Conservation (phyloP, 768 basidiomycete genomes). For the Mycena indigotica region DNA sequence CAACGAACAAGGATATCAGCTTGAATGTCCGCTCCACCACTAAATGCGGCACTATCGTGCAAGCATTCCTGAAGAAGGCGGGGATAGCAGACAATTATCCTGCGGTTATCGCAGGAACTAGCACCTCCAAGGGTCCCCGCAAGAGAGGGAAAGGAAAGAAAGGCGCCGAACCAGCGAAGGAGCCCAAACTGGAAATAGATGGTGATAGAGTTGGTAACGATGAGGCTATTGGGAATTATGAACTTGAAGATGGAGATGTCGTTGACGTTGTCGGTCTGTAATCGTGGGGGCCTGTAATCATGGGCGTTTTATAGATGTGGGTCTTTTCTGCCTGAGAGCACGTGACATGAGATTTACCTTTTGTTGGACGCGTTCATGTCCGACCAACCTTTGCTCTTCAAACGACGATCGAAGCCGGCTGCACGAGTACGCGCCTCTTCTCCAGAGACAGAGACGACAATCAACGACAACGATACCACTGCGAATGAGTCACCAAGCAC, state of each 20-base stretch:
- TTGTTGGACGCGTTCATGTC: conserved; percentile 32
- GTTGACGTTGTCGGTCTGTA: conserved; percentile 71
- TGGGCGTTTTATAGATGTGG: conserved; percentile 35
- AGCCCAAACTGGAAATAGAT: conserved; percentile 62
- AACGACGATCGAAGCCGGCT: conserved; percentile 48
- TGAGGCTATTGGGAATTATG: conserved; percentile 63
- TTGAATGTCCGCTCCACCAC: conserved; percentile 75
- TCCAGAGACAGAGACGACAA: too few relatives aligned
- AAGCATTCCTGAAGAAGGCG: conserved; percentile 71
- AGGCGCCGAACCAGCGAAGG: conserved; percentile 30
- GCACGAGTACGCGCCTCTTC: conserved; percentile 44
- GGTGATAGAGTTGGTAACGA: conserved; percentile 69
- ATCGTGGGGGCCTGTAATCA: neutral
- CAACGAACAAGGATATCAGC: conserved; percentile 53
- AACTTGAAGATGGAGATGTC: conserved; percentile 79
- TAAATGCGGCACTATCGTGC: conserved; percentile 74
- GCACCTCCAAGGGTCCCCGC: conserved; percentile 3
- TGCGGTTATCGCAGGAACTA: conserved; percentile 22
- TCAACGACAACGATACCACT: conserved; percentile 31
- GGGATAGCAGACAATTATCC: conserved; percentile 60
- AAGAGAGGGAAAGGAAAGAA: conserved; percentile 36
- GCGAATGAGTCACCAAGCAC: conserved; percentile 63
- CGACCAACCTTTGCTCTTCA: conserved; percentile 55
- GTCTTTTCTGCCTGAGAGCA: neutral
- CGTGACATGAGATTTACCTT: neutral